phyloP scores from a whole-genome alignment of 2,329 filamentous ascomycete species.

The Immersiporthe knoxdaviesiana region DNA sequence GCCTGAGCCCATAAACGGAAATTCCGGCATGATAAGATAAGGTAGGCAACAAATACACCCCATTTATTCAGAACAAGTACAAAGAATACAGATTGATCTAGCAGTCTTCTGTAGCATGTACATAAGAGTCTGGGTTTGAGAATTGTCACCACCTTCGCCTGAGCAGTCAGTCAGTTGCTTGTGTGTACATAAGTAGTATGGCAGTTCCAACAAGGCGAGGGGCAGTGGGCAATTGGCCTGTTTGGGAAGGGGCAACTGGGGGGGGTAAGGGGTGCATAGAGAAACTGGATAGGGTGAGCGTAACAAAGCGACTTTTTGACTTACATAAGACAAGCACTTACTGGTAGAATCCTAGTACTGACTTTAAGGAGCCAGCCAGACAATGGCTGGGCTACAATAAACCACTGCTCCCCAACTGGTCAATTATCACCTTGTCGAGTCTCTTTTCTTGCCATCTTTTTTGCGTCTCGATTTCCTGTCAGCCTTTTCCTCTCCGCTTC shows the following conservation, averaged over 20 bases:
- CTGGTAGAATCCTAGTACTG: not conserved
- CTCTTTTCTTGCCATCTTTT: not conserved
- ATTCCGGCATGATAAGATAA: slow-evolving; percentile 15
- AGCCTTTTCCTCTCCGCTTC: not conserved
- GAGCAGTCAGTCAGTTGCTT: not conserved
- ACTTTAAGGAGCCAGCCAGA: not conserved
- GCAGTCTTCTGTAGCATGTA: not conserved
- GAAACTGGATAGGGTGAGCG: not conserved
- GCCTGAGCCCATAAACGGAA: not conserved
- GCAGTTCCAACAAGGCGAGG: not conserved
- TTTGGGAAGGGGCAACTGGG: not conserved
- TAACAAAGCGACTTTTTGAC: not conserved
- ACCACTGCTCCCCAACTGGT: not conserved
- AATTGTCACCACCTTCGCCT: not conserved
- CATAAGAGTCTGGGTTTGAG: not conserved
- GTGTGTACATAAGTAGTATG: no score
- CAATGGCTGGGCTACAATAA: not conserved
- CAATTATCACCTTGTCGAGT: not conserved
- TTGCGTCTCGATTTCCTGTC: not conserved
- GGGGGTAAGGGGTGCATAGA: not conserved
- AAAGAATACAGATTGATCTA: not conserved
- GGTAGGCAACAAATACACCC: not conserved
- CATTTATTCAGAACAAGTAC: not conserved
- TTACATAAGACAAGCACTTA: not conserved
- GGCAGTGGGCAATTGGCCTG: not conserved